These are phyloP conservation scores for Euptelea pleiosperma DNA, from an alignment of 164 flowering plant genomes.

Conservation along the genomic window DNA sequence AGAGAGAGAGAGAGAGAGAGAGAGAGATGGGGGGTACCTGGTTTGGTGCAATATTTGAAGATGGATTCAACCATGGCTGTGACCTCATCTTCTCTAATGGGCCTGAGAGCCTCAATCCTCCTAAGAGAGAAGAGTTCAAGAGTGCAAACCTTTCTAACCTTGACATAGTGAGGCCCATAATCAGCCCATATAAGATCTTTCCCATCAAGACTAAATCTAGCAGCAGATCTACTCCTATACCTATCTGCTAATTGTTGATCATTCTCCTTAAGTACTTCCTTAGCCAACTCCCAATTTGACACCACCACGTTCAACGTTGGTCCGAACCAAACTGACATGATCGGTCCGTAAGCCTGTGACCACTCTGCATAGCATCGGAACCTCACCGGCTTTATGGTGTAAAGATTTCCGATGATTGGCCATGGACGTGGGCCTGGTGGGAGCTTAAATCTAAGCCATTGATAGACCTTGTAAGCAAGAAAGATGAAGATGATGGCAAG, in stretches of 20 bases:
- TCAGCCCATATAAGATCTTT: conserved; percentile 18
- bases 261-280: conserved; percentile 15
- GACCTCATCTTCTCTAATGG: conserved; percentile 20
- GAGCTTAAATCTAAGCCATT: conserved; percentile 25
- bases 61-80: conserved; percentile 18
- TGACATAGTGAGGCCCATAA: conserved; percentile 16
- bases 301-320: conserved; percentile 32
- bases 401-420: conserved; percentile 41
- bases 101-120: conserved; percentile 18
- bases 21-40: background rate
- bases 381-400: conserved; percentile 34
- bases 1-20: background rate
- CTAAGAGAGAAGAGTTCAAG: conserved; percentile 15
- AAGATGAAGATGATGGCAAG: conserved; percentile 2
- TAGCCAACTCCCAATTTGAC: conserved; percentile 27
- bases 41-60: conserved; percentile 9
- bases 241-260: conserved; percentile 12
- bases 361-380: conserved; percentile 39
- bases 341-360: conserved; percentile 37
- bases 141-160: conserved; percentile 14
- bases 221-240: conserved; percentile 8
- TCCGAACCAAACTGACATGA: conserved; percentile 35
- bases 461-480: conserved; percentile 8
- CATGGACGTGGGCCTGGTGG: conserved; percentile 41
- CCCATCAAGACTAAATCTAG: conserved; percentile 10